Base-by-base conservation (phyloP, 768 basidiomycete species). In the Amanita muscaria region DNA sequence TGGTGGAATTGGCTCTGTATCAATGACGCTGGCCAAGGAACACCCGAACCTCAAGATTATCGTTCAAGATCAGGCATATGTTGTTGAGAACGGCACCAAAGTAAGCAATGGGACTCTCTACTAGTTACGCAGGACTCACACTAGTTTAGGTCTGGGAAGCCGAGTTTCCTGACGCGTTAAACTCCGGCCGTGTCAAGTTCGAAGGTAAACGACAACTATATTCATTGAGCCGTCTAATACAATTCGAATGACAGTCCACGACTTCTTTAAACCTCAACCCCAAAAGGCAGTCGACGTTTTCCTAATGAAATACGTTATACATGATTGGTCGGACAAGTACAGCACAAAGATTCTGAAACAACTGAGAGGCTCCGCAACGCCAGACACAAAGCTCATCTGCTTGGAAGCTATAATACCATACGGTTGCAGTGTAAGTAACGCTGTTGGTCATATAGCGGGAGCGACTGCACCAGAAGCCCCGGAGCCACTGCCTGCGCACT, bases 201-300 rank as follows among this genome's bases (percentile, higher is more conserved):
- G 34, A 55, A 55, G 54, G 55, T 56, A 36, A 23, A 44, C 12
- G 19, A 12, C 11, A 12, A 29, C 6, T 18, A 14, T 14, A 11
- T 38, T 9, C 3, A 22, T 31, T 42, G 1, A 6, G 23, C 12
- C 7, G 27, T 19, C 15, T 8, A 2, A 9, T 8, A 15, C 5
- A 5, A 11, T 11, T 8, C 7, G 14, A 42, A 31, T 24, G 21
- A 11, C 31, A 64, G 61, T 36, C 15, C 58, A 69, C 23, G 44
- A 66, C 55, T 69, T 70, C 52, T 66, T 70, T 42, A 45, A 42
- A 0, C 51, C 62, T 2, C 67, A 70, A 48, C 64, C 66, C 1
- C 42, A 62, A 24, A 53, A 49, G 19, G 52, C 64, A 16, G 64
- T 64, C 1, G 53, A 58, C 0, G 62, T 69, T 1, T 72, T 63